Base-by-base conservation (phyloP, 495 filamentous ascomycete genomes). In the Penicillium pancosmium region DNA sequence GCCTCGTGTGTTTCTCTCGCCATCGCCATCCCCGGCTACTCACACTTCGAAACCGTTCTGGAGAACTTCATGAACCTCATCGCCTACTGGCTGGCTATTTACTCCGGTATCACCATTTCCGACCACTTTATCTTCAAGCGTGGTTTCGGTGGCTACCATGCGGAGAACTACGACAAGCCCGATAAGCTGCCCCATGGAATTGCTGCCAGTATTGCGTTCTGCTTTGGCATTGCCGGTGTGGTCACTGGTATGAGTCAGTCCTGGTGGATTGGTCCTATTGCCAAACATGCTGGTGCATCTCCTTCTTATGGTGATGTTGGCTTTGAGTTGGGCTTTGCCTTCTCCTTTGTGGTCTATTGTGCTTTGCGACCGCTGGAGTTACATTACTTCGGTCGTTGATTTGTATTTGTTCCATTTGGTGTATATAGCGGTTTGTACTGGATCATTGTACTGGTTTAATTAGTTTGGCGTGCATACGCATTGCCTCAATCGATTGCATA, bases 21-120 rank as follows among this genome's bases (percentile, higher is more conserved):
- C 5, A 87, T 95, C 60, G 84, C 86, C 9, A 88, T 94, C 59
- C 88, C 90, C 0, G 91, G 88, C 0, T 93, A 93, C 76, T 77
- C 76, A 7, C 80, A 88, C 61, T 94, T 93, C 72, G 84, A 87
- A 61, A 67, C 67, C 25, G 85, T 91, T 48, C 80, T 94, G 34
- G 82, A 87, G 63, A 90, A 90, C 69, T 91, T 95, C 74, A 88
- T 94, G 84, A 75, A 90, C 63, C 70, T 91, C 59, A 91, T 91
- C 57, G 87, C 85, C 23, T 93, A 94, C 77, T 95, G 91, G 90
- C 80, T 93, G 5, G 85, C 90, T 38, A 92, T 94, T 63, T 95
- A 93, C 76, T 82, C 86, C 56, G 88, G 84, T 53, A 84, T 95
- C 62, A 74, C 85, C 4, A 68, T 92, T 27, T 74, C 81, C 8